Base-by-base conservation (phyloP, 495 filamentous ascomycete genomes). In the Annulohypoxylon bovei region DNA sequence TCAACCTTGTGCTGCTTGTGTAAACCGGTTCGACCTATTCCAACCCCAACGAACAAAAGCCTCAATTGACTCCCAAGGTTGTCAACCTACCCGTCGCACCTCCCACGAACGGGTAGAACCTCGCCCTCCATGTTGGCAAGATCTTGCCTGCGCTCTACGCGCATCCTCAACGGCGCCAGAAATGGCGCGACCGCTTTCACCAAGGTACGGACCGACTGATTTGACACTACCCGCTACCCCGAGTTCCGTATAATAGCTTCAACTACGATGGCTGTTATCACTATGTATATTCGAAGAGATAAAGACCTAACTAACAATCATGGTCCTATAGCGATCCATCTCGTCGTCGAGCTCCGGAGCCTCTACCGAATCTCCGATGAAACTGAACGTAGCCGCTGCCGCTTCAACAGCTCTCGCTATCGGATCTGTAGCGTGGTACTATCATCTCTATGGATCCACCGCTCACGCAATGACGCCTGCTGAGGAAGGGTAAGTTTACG, bases 371-470 rank as follows among this genome's bases (percentile, higher is more conserved):
- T 88, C 88, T 32, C 85, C 88, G 52, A 84, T 87, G 76, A 85
- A 83, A 75, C 84, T 93, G 76, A 98, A 92, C 76, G 86, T 93
- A 69, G 91, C 93, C 79, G 93, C 91, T 70, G 86, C 86, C 74
- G 92, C 91, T 70, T 91, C 95, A 71, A 97, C 94, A 67, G 86
- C 89, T 73, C 84, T 92, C 74, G 93, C 95, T 71, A 82, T 92
- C 79, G 94, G 94, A 79, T 93, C 94, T 61, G 87, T 95, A 75
- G 92, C 91, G 60, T 97, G 93, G 94, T 98, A 97, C 82, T 95
- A 93, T 79, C 92, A 97, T 82, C 90, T 96, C 72, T 98, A 94
- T 83, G 96, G 95, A 73, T 87, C 90, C 64, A 90, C 90, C 68
- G 88, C 91, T 37, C 88, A 93, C 81, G 96, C 95, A 69, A 91